phyloP scores from a whole-genome alignment of 805 yeast species.

The Hanseniaspora meyeri region DNA sequence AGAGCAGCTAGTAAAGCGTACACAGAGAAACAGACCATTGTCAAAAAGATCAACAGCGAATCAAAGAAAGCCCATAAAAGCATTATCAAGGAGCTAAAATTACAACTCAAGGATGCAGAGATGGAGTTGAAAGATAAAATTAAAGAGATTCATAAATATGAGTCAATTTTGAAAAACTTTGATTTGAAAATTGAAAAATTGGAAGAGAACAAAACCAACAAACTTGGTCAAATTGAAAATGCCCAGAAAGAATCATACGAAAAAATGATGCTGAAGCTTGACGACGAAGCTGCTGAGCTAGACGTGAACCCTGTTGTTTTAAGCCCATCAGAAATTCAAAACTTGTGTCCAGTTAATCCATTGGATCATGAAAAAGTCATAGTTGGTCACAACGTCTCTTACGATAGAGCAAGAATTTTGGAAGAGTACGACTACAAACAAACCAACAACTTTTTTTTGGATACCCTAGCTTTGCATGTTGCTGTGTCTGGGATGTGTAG shows the following conservation, averaged over 20 bases:
- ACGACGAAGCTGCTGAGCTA: background rate
- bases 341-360: constrained; percentile 65
- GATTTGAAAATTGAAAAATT: background rate
- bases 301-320: background rate
- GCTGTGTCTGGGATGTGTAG: constrained; percentile 89
- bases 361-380: constrained; percentile 40
- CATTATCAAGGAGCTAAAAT: background rate
- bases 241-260: background rate
- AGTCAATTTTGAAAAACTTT: background rate
- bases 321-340: constrained; percentile 32
- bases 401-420: constrained; percentile 71
- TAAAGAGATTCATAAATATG: background rate
- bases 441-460: constrained; percentile 68
- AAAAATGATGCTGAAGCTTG: background rate
- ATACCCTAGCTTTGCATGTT: constrained; percentile 85
- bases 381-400: constrained; percentile 83
- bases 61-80: background rate
- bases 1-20: background rate
- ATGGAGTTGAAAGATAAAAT: background rate
- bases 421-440: constrained; percentile 68
- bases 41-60: background rate
- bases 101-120: background rate
- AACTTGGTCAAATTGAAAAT: background rate
- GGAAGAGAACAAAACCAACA: background rate
- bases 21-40: background rate